Conservation (phyloP, 179 eudicot genomes). For the Corrigiola litoralis region DNA sequence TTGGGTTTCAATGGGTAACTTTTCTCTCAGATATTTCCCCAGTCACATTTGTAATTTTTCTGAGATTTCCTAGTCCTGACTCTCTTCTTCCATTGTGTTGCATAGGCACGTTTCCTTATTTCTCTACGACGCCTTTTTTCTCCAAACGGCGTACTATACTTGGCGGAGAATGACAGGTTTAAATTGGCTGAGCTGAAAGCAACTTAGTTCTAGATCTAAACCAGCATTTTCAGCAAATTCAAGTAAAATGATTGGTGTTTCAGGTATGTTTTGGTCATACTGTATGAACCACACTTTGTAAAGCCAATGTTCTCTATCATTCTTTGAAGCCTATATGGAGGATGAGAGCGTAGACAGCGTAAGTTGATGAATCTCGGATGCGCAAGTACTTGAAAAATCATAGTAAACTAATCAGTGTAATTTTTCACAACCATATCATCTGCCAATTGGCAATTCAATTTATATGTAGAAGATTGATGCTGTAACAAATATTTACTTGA, state of each 20-base stretch:
- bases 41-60: no score
- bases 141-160: constrained; percentile 58
- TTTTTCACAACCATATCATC: no score
- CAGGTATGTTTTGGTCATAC: not conserved
- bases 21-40: not conserved
- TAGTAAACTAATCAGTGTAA: no score
- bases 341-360: constrained; percentile 1
- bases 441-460: no score
- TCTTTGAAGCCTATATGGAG: constrained; percentile 13
- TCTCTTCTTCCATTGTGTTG: not conserved
- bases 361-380: no score
- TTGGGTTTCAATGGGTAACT: constrained; percentile 75
- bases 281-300: not conserved
- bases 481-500: no score
- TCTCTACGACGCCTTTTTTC: constrained; percentile 67
- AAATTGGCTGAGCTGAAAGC: constrained; percentile 40
- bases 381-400: no score
- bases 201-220: constrained; percentile 28
- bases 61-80: not conserved
- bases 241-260: not conserved
- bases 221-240: not conserved
- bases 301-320: not conserved
- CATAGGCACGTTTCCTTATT: constrained; percentile 62
- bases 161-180: constrained; percentile 43
- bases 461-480: no score